Percentiles rank a stretch among this genome's conserved stretches.
These are phyloP conservation scores for Botrytis fabae DNA, from an alignment of 2,329 filamentous ascomycete species.

Conservation along the genomic window DNA sequence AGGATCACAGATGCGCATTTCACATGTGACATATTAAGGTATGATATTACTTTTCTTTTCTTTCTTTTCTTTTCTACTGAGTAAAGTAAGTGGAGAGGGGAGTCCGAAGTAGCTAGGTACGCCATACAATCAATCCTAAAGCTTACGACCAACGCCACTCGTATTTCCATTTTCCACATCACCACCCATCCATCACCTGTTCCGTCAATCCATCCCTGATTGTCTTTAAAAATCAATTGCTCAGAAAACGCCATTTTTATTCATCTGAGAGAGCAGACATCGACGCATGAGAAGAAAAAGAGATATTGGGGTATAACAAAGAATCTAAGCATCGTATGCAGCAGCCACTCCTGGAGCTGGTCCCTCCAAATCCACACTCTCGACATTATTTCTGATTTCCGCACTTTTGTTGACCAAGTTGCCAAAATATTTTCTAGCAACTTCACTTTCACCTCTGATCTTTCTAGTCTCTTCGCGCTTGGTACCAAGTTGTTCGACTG, in stretches of 20 bases:
- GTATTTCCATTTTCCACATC: conserved; percentile 14
- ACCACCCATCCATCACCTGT: conserved; percentile 1
- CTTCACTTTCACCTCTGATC: conserved; percentile 78
- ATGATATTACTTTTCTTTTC: neutral
- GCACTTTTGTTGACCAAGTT: conserved; percentile 73
- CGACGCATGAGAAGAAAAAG: conserved; percentile 18
- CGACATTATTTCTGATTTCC: conserved; percentile 47
- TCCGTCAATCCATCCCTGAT: conserved; percentile 8
- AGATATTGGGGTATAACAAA: conserved; percentile 22
- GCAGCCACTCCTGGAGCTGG: conserved; percentile 40
- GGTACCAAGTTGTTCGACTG: conserved; percentile 76
- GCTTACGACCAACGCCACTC: conserved; percentile 17
- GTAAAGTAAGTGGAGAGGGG: conserved; percentile 16
- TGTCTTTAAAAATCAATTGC: neutral
- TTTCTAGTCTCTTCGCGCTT: conserved; percentile 83
- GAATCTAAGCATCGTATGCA: conserved; percentile 36
- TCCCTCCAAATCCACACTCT: conserved; percentile 41
- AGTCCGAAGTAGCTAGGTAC: conserved; percentile 14
- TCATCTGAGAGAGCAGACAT: conserved; percentile 7
- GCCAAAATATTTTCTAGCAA: conserved; percentile 85
- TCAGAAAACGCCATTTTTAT: conserved; percentile 17
- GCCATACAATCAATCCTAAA: conserved; percentile 16
- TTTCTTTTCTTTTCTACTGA: neutral
- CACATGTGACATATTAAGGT: neutral
- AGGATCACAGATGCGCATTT: neutral